These are phyloP conservation scores for Protoeuglena noctilucae DNA, from an alignment of 139 green algal species.

Conservation along the genomic window DNA sequence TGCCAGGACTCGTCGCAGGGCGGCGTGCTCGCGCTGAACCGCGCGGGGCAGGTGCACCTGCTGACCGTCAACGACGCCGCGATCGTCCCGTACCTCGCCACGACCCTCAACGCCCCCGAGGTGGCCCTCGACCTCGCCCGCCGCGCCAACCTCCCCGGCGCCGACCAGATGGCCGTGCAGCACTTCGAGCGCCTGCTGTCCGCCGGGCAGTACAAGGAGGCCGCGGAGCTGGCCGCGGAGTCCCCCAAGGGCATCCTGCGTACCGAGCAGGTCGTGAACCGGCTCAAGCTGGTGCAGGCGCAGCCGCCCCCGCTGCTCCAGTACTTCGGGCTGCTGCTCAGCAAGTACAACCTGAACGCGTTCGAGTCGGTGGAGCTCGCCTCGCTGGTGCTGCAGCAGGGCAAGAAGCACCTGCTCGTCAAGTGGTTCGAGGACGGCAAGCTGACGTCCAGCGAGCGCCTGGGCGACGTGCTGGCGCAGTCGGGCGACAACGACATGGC, in stretches of 20 bases:
- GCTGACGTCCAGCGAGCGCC: conserved; percentile 82
- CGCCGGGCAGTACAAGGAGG: conserved; percentile 86
- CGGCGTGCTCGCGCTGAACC: conserved; percentile 87
- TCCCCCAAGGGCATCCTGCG: conserved; percentile 57
- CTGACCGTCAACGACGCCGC: conserved; percentile 77
- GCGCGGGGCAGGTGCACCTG: conserved; percentile 75
- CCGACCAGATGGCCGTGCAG: conserved; percentile 78
- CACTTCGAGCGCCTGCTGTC: conserved; percentile 83
- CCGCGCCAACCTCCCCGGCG: conserved; percentile 85
- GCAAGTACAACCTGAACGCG: conserved; percentile 75
- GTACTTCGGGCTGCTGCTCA: conserved; percentile 95
- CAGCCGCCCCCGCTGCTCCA: conserved; percentile 81
- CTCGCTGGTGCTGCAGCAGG: conserved; percentile 82
- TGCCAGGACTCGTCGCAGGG: conserved; percentile 43
- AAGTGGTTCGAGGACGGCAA: conserved; percentile 89
- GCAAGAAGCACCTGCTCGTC: conserved; percentile 96
- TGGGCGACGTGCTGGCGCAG: conserved; percentile 79
- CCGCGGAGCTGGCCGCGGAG: conserved; percentile 80
- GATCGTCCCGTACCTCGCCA: conserved; percentile 86
- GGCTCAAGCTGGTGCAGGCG: conserved; percentile 69
- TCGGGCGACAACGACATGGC: conserved; percentile 77
- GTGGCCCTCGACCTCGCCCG: conserved; percentile 81
- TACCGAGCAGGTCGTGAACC: conserved; percentile 56
- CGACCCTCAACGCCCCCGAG: conserved; percentile 88
- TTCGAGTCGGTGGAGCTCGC: conserved; percentile 86